Evolutionary conservation across 345 rosid genomes (phyloP), one percentile per base, ranked within the genome.

Genomic region (Triadica sebifera): DNA sequence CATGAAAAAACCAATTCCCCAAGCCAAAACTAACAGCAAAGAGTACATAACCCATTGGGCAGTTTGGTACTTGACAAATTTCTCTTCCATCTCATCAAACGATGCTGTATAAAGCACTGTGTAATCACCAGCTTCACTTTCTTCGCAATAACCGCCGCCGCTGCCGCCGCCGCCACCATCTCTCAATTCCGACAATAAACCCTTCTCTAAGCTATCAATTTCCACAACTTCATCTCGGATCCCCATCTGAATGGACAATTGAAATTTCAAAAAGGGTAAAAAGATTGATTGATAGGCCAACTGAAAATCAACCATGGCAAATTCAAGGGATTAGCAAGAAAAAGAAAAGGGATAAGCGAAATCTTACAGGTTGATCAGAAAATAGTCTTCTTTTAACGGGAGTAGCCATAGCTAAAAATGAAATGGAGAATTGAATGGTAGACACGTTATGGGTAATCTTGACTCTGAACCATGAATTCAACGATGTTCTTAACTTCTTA

Each of bases 1-100:
- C 94, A 89, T 89, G 85, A 89, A 77, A 50, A 89, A 69, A 3
- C 94, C 94, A 65, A 89, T 80, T 5, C 91, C 91, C 89, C 88
- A 89, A 75, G 87, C 94, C 79, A 88, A 55, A 15, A 85, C 39
- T 8, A 90, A 67, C 65, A 81, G 84, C 88, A 90, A 72, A 19
- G 94, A 90, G 74, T 83, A 86, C 13, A 85, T 74, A 63, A 86
- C 82, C 92, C 94, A 90, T 37, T 76, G 87, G 29, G 81, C 83
- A 5, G 92, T 88, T 58, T 84, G 90, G 67, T 84, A 76, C 72
- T 86, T 83, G 17, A 88, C 80, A 65, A 82, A 90, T 63, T 79
- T 74, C 20, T 88, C 92, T 57, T 88, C 92, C 81, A 78, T 85
- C 46, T 86, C 91, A 38, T 38, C 75, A 39, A 90, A 88, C 3